These are phyloP conservation scores for Calonectria pteridis DNA, from an alignment of 2,329 filamentous ascomycete species.

Conservation along the genomic window DNA sequence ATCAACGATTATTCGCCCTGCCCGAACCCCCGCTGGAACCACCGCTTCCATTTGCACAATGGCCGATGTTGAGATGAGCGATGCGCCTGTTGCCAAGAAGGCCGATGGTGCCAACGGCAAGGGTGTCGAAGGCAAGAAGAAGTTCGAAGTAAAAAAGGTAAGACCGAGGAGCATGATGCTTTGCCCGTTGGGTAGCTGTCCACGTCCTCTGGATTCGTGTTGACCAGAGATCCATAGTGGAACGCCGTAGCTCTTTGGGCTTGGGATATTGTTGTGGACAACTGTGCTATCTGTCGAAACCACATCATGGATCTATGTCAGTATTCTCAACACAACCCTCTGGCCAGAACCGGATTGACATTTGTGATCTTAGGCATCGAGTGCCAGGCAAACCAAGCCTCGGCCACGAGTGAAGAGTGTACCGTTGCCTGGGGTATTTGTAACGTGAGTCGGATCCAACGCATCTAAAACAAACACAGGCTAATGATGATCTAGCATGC, in stretches of 20 bases:
- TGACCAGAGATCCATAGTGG: constrained; percentile 73
- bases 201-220: neutral
- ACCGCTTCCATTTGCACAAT: constrained; percentile 61
- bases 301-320: constrained; percentile 99
- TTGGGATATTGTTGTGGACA: constrained; percentile 99
- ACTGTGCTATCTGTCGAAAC: constrained; percentile 99
- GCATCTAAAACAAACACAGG: neutral
- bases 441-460: constrained; percentile 76
- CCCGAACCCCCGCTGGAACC: constrained; percentile 14
- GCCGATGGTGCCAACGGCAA: constrained; percentile 62
- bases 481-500: constrained; percentile 78
- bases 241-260: constrained; percentile 98
- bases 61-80: constrained; percentile 98
- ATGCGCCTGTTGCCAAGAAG: constrained; percentile 77
- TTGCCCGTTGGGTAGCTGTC: neutral
- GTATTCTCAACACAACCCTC: constrained; percentile 45
- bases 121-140: constrained; percentile 81
- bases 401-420: constrained; percentile 96
- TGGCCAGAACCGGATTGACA: constrained; percentile 18
- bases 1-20: neutral
- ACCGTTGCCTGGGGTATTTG: constrained; percentile 99
- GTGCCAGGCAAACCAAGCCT: constrained; percentile 98
- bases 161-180: constrained; percentile 25
- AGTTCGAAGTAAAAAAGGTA: constrained; percentile 99
- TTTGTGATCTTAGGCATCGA: constrained; percentile 79